Conservation (phyloP, 2,329 filamentous ascomycete genomes). For the Hypoxylon sp. region DNA sequence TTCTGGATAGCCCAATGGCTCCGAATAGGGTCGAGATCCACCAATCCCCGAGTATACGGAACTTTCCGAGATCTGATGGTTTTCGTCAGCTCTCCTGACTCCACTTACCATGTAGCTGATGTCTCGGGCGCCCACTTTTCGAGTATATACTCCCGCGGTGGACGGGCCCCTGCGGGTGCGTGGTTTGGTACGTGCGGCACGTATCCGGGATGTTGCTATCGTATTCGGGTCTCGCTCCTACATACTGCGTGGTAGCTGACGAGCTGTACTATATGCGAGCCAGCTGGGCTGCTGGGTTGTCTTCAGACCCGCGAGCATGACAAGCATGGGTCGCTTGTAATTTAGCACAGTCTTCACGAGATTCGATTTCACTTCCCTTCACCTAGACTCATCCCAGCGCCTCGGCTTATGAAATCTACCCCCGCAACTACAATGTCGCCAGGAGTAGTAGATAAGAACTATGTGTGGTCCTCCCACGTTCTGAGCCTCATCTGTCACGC, state of each 20-base stretch:
- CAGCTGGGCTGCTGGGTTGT: conserved; percentile 14
- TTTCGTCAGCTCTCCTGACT: conserved; percentile 5
- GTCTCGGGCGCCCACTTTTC: conserved; percentile 1
- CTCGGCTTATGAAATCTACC: conserved; percentile 15
- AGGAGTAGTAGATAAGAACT: conserved; percentile 18
- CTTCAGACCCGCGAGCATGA: conserved; percentile 1
- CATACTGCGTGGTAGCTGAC: no score
- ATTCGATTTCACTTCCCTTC: conserved; percentile 16
- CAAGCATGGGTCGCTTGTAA: conserved; percentile 8
- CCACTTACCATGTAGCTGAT: conserved; percentile 2
- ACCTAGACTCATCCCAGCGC: conserved; percentile 2
- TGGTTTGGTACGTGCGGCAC: background rate
- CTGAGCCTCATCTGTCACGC: conserved; percentile 12
- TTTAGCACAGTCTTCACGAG: conserved; percentile 23
- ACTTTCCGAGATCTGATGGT: conserved; percentile 20
- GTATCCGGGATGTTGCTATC: conserved; percentile 17
- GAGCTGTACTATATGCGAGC: conserved; percentile 5
- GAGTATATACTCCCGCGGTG: background rate
- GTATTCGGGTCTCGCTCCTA: conserved; percentile 35
- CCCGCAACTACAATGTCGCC: conserved; percentile 2
- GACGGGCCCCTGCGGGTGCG: conserved; percentile 6
- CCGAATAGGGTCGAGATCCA: conserved; percentile 14
- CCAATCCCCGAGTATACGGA: conserved; percentile 17
- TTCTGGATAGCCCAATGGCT: conserved; percentile 10
- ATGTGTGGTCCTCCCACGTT: conserved; percentile 1